Evolutionary conservation across 805 yeast genomes (phyloP).

Genomic region (Lachancea meyersii): DNA sequence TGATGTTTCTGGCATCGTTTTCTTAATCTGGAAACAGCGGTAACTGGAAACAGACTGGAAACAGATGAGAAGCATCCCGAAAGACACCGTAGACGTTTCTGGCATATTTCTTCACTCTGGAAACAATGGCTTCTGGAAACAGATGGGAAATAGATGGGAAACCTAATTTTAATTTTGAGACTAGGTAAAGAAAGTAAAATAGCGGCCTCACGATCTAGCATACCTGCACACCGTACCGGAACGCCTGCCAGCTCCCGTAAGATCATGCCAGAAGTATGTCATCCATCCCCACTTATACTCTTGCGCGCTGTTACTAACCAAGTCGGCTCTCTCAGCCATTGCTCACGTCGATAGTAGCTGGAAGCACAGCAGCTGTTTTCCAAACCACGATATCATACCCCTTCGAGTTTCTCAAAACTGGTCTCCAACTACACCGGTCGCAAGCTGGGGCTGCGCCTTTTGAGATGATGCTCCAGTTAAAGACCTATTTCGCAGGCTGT

Average conservation of each 20-base stretch:
- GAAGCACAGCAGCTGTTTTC: conserved; percentile 51
- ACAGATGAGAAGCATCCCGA: not conserved
- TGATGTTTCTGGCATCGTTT: not conserved
- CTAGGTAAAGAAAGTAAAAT: no score
- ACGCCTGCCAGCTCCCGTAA: no score
- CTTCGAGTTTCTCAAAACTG: conserved; percentile 62
- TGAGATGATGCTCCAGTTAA: conserved; percentile 30
- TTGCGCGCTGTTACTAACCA: no score
- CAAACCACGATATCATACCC: conserved; percentile 65
- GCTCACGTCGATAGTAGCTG: conserved; percentile 18
- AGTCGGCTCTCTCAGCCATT: not conserved
- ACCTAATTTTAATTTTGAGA: no score
- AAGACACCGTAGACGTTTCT: not conserved
- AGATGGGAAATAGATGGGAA: no score
- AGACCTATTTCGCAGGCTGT: conserved; percentile 50
- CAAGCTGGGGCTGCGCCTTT: conserved; percentile 32
- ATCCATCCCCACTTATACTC: not conserved
- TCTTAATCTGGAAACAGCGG: conserved; percentile 4
- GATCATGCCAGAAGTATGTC: conserved; percentile 7
- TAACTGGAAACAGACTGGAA: conserved; percentile 5
- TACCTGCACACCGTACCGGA: no score
- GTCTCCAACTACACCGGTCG: conserved; percentile 50
- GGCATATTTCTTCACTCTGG: no score
- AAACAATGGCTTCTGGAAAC: no score
- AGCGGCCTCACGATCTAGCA: no score